Evolutionary conservation across 23 red algal genomes (phyloP), one percentile per base, ranked within the genome.

Genomic region (Gracilaria vermiculophylla): DNA sequence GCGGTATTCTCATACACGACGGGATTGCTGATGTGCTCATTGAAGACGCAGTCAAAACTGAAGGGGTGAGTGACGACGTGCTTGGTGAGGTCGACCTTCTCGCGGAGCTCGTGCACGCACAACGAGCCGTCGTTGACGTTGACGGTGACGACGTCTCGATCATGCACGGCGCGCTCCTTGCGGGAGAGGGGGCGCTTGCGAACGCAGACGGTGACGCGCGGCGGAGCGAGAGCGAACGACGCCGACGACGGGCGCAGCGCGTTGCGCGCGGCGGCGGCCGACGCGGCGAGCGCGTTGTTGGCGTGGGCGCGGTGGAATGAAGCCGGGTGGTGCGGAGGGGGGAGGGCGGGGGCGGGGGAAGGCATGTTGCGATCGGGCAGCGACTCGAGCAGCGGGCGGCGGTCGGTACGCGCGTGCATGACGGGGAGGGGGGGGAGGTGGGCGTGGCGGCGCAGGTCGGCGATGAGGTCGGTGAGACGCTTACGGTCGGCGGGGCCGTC

Each of bases 61-160:
- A 95, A 95, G 28, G 76, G 62, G 56, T 95, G 94, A 41, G 87
- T 89, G 48, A 80, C 77, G 1, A 91, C 88, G 47, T 95, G 89
- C 66, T 95, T 95, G 29, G 94, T 87, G 17, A 95, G 76, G 50
- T 95, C 94, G 40, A 95, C 80, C 67, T 89, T 88, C n/a, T 66
- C 77, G 11, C 66, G 58, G 3, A 87, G 51, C 53, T 95, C 94
- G 69, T 90, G 88, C 31, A 95, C 94, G 73, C 35, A 70, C 32
- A 93, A 54, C 24, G 71, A 67, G 50, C 53, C 87, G 6, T 80
- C 72, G 17, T 43, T 56, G 17, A 35, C 16, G 20, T 86, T 70
- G 15, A 90, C 94, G 37, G 82, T 76, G 15, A 95, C 76, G 28
- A 90, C 72, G 34, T 95, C 94, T 13, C 80, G 56, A n/a, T 95